Percentiles rank a stretch among this genome's conserved stretches.
Conservation (phyloP, 129 eudicot species). For the Logfia minima region DNA sequence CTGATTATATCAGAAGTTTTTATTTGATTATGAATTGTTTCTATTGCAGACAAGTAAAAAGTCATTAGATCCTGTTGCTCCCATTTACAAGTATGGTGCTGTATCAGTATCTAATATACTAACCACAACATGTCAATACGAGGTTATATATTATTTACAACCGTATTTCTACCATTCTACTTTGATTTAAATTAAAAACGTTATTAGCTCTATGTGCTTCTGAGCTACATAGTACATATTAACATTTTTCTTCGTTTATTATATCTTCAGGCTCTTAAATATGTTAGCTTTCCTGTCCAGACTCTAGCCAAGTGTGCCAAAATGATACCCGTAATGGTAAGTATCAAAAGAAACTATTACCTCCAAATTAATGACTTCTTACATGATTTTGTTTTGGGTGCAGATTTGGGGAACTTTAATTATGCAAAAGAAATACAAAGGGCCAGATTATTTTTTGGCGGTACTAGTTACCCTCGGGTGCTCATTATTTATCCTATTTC, state of each 20-base stretch:
- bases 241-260: constrained; percentile 20
- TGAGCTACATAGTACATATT: constrained; percentile 11
- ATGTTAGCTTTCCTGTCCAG: constrained; percentile 99
- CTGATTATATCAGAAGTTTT: not conserved
- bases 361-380: not conserved
- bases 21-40: not conserved
- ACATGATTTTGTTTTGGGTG: constrained; percentile 4
- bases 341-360: constrained; percentile 11
- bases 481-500: constrained; percentile 67
- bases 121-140: constrained; percentile 98
- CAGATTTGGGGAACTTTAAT: constrained; percentile 84
- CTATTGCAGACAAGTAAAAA: constrained; percentile 73
- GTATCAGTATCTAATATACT: constrained; percentile 93
- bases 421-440: constrained; percentile 85
- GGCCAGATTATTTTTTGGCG: constrained; percentile 70
- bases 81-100: constrained; percentile 76
- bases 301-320: constrained; percentile 98
- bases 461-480: constrained; percentile 79
- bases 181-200: not conserved
- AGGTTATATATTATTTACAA: constrained; percentile 46
- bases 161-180: not conserved
- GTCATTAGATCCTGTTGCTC: constrained; percentile 94
- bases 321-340: constrained; percentile 99
- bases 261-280: constrained; percentile 84
- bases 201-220: not conserved